phyloP scores from a whole-genome alignment of 345 rosid species.

The Cardamine chenopodiifolia region DNA sequence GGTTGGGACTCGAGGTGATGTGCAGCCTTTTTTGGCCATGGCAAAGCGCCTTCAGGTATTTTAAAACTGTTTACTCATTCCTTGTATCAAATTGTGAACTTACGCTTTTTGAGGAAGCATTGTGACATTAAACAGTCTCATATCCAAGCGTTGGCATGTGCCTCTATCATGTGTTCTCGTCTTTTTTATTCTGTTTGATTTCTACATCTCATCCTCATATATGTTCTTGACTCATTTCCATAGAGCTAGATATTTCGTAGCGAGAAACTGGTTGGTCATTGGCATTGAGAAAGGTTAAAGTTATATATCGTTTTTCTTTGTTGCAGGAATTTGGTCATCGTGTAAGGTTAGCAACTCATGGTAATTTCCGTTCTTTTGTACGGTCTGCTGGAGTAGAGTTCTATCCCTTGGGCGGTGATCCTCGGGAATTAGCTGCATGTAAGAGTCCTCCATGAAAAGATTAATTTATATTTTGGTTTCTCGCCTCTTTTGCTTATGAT shows the following conservation, averaged over 20 bases:
- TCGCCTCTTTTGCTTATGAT: not conserved
- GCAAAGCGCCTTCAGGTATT: constrained; percentile 96
- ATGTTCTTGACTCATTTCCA: not conserved
- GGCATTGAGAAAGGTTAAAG: not conserved
- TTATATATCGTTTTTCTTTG: constrained; percentile 4
- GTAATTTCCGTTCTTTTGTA: constrained; percentile 78
- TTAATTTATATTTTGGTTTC: not conserved
- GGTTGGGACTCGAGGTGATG: constrained; percentile 99
- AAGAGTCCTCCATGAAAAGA: constrained; percentile 49
- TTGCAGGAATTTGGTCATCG: constrained; percentile 92
- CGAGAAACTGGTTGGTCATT: constrained; percentile 1
- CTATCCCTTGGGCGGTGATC: constrained; percentile 96
- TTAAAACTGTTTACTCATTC: not conserved
- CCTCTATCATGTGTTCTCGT: not conserved
- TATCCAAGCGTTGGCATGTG: not conserved
- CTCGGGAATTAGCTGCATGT: constrained; percentile 94
- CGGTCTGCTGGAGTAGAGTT: constrained; percentile 84
- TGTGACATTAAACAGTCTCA: not conserved
- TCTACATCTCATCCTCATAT: not conserved
- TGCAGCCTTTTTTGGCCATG: constrained; percentile 91
- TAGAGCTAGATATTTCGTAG: not conserved
- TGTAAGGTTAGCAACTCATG: constrained; percentile 96
- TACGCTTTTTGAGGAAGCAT: not conserved
- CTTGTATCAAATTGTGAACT: not conserved
- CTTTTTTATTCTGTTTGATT: constrained; percentile 3